phyloP scores from a whole-genome alignment of 1,139 yeast species.

The Candida buenavistaensis region DNA sequence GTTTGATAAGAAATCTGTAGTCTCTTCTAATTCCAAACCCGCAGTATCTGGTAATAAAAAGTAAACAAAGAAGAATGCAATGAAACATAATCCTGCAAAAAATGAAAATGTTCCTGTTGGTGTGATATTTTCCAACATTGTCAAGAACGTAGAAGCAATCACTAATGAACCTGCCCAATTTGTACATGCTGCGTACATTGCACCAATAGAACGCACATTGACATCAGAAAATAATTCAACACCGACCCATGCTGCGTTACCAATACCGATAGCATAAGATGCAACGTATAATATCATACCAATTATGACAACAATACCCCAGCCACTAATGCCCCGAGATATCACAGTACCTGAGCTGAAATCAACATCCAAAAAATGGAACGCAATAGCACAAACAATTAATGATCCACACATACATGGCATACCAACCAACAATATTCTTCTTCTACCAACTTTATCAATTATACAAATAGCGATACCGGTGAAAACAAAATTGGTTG shows the following conservation, averaged over 20 bases:
- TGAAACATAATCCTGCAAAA: constrained; percentile 76
- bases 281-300: constrained; percentile 88
- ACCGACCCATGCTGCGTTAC: constrained; percentile 98
- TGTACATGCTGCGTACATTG: constrained; percentile 87
- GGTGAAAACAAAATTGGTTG: constrained; percentile 87
- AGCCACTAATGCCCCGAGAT: constrained; percentile 58
- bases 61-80: constrained; percentile 71
- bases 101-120: constrained; percentile 94
- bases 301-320: constrained; percentile 85
- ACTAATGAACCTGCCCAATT: constrained; percentile 96
- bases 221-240: constrained; percentile 89
- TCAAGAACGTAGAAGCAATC: constrained; percentile 86
- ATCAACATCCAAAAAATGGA: constrained; percentile 71
- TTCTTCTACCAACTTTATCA: constrained; percentile 84
- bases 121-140: constrained; percentile 90
- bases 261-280: constrained; percentile 89
- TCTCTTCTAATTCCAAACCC: constrained; percentile 87
- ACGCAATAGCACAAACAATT: constrained; percentile 80
- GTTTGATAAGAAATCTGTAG: constrained; percentile 71
- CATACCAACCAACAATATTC: constrained; percentile 68
- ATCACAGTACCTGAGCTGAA: constrained; percentile 51
- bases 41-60: constrained; percentile 92
- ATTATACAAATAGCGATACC: constrained; percentile 78
- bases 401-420: constrained; percentile 82
- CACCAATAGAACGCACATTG: constrained; percentile 87